Conservation (phyloP, 108 stramenopile species). For the Mediolabrus comicus region DNA sequence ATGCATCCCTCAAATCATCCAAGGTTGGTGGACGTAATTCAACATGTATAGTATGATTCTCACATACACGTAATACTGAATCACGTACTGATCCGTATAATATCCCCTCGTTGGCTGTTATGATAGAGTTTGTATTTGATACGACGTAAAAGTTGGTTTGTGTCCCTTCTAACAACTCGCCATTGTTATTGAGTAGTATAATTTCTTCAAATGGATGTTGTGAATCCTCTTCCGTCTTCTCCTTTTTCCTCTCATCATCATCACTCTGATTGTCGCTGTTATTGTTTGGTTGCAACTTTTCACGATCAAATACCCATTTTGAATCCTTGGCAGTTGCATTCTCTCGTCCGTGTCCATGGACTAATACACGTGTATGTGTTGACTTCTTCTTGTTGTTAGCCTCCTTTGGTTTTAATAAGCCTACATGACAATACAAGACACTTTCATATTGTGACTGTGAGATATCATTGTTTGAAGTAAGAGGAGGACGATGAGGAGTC, state of each 20-base stretch:
- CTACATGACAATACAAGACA: conserved; percentile 38
- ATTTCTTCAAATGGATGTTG: conserved; percentile 28
- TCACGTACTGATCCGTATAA: conserved; percentile 39
- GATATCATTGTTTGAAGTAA: conserved; percentile 1
- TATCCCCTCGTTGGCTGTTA: conserved; percentile 42
- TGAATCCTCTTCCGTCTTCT: background rate
- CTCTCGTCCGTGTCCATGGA: conserved; percentile 37
- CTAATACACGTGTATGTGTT: conserved; percentile 12
- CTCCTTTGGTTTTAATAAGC: conserved; percentile 5
- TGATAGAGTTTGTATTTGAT: background rate
- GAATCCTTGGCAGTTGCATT: conserved; percentile 39
- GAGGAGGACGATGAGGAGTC: background rate
- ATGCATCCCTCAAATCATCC: conserved; percentile 24
- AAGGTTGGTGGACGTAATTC: conserved; percentile 39
- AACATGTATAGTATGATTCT: conserved; percentile 6
- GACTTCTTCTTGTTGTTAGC: background rate
- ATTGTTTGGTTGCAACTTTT: conserved; percentile 7
- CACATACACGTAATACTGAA: conserved; percentile 31
- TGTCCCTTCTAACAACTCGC: conserved; percentile 40
- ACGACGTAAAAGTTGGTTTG: conserved; percentile 45
- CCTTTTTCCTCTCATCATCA: background rate
- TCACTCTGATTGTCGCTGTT: background rate
- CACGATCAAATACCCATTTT: conserved; percentile 35
- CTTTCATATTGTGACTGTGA: background rate
- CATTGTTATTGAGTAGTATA: conserved; percentile 30